Percentiles rank a stretch among this genome's conserved stretches.
Conservation (phyloP, 495 filamentous ascomycete genomes). For the Jackrogersella minutella region DNA sequence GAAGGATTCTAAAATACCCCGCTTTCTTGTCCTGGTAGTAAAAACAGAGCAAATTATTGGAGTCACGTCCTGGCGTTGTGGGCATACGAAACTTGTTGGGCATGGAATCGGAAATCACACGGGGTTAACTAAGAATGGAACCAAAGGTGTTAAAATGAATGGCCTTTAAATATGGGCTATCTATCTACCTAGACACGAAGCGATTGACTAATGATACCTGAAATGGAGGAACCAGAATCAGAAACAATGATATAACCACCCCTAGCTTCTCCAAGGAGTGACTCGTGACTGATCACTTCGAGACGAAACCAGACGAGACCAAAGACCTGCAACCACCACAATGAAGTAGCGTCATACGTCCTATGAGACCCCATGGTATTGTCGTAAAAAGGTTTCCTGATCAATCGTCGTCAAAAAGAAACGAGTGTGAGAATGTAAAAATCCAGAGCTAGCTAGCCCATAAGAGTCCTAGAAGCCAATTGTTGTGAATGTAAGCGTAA, state of each 20-base stretch:
- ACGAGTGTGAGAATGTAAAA: constrained; percentile 35
- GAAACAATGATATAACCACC: not conserved
- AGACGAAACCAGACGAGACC: constrained; percentile 10
- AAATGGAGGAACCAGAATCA: constrained; percentile 16
- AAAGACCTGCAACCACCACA: constrained; percentile 14
- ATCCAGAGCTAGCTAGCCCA: constrained; percentile 23
- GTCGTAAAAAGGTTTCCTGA: constrained; percentile 1
- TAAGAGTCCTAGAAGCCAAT: constrained; percentile 19
- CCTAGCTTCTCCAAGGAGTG: constrained; percentile 7
- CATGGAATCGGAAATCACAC: constrained; percentile 21
- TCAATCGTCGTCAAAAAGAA: constrained; percentile 6
- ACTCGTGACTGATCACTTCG: constrained; percentile 10
- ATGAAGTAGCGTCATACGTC: constrained; percentile 6
- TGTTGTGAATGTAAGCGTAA: constrained; percentile 22
- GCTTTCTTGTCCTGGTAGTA: not conserved
- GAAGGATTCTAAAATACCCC: constrained; percentile 49
- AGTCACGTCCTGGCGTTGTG: constrained; percentile 20
- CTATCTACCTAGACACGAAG: constrained; percentile 38
- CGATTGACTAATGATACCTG: constrained; percentile 41
- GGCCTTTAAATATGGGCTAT: constrained; percentile 28
- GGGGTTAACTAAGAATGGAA: constrained; percentile 13
- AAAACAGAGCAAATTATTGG: not conserved
- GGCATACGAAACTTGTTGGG: constrained; percentile 22
- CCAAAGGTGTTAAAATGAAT: constrained; percentile 33
- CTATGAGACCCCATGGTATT: not conserved